phyloP scores from a whole-genome alignment of 306 rosid species.

The Delonix regia region DNA sequence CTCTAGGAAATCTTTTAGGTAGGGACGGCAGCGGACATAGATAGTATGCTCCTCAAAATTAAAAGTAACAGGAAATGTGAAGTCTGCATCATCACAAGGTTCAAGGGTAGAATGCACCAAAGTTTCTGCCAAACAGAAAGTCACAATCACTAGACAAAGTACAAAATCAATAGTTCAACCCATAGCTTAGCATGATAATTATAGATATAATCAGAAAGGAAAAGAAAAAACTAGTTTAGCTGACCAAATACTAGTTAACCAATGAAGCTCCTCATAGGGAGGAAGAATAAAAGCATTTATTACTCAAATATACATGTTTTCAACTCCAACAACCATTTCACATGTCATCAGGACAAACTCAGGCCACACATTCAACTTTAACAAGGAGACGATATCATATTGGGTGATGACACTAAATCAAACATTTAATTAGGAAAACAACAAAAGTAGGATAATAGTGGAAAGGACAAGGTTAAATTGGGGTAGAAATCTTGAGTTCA shows the following conservation, averaged over 20 bases:
- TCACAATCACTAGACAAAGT: slow-evolving; percentile 29
- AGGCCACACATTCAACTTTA: neutral
- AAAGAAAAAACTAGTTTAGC: neutral
- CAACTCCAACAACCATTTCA: slow-evolving; percentile 28
- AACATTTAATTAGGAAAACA: neutral
- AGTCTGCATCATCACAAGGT: slow-evolving; percentile 90
- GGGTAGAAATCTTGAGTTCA: neutral
- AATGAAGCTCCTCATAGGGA: neutral
- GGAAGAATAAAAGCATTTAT: slow-evolving; percentile 12
- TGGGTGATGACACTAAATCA: neutral
- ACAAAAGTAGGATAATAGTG: neutral
- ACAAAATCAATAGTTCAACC: slow-evolving; percentile 26
- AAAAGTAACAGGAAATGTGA: slow-evolving; percentile 91
- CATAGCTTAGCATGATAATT: slow-evolving; percentile 7
- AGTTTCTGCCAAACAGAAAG: slow-evolving; percentile 73
- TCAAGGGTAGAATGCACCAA: slow-evolving; percentile 95
- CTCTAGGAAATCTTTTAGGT: slow-evolving; percentile 86
- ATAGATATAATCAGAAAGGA: neutral
- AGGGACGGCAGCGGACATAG: slow-evolving; percentile 96
- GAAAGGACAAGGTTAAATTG: neutral
- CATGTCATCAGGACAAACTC: neutral
- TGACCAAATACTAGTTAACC: neutral
- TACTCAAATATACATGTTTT: slow-evolving; percentile 8
- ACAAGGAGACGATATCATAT: neutral
- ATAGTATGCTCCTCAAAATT: slow-evolving; percentile 86